Conservation (phyloP, 768 basidiomycete genomes). For the Mycena albidolilacea region DNA sequence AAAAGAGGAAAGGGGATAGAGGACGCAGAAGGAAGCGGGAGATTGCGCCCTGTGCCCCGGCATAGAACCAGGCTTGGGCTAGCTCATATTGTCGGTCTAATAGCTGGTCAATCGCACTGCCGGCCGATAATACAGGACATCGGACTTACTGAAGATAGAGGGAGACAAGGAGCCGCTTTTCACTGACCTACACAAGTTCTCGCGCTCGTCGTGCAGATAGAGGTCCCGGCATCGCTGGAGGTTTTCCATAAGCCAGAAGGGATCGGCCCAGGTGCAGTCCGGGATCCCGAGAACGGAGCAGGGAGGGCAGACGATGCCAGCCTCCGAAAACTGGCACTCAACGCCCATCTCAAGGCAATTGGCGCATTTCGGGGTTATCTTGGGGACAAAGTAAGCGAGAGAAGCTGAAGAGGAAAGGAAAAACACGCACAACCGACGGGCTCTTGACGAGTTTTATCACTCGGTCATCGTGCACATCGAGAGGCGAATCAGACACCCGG, state of each 20-base stretch:
- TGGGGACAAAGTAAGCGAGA: background rate
- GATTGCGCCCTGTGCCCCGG: conserved; percentile 6
- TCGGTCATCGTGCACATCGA: no score
- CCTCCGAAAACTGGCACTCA: background rate
- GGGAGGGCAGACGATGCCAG: conserved; percentile 15
- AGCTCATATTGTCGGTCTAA: background rate
- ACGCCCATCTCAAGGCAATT: conserved; percentile 7
- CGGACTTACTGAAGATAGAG: background rate
- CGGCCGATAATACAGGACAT: no score
- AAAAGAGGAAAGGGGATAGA: background rate
- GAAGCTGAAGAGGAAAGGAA: no score
- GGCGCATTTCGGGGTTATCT: no score
- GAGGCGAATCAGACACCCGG: background rate
- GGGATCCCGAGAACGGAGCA: conserved; percentile 15
- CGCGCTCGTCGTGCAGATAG: background rate
- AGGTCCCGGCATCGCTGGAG: background rate
- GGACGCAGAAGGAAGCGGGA: background rate
- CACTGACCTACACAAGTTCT: background rate
- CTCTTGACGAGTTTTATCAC: no score
- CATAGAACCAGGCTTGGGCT: background rate
- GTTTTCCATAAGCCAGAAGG: background rate
- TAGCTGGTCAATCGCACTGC: no score
- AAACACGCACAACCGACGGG: background rate
- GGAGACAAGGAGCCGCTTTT: background rate
- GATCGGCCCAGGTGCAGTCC: conserved; percentile 14